Conservation (phyloP, 768 basidiomycete species). For the Leucosporidium yakuticum region DNA sequence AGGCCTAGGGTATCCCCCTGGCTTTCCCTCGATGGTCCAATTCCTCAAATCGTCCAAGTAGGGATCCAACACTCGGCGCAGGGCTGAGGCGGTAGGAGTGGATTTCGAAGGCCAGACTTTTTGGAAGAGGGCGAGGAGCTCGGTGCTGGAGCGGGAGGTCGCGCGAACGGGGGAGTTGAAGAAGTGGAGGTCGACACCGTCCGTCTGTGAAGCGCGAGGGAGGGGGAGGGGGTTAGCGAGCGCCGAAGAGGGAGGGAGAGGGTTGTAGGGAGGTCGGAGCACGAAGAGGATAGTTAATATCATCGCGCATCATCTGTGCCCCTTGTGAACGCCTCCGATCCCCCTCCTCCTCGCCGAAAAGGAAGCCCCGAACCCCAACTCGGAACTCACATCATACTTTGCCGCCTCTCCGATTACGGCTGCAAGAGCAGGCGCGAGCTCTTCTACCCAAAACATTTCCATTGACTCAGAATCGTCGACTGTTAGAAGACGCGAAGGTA, state of each 20-base stretch:
- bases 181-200: slow-evolving; percentile 27
- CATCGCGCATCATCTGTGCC: too few relatives aligned
- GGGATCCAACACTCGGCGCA: slow-evolving; percentile 31
- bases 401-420: neutral
- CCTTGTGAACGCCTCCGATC: too few relatives aligned
- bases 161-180: slow-evolving; percentile 24
- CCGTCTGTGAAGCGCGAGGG: neutral
- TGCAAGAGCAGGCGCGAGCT: neutral
- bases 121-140: slow-evolving; percentile 28
- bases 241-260: too few relatives aligned
- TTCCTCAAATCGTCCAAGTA: slow-evolving; percentile 14
- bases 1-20: neutral
- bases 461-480: neutral
- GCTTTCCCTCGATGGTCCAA: slow-evolving; percentile 16
- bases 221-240: neutral
- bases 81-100: slow-evolving; percentile 29
- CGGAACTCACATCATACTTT: too few relatives aligned
- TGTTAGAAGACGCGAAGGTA: neutral
- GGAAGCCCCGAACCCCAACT: neutral
- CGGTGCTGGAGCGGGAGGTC: slow-evolving; percentile 8
- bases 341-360: too few relatives aligned
- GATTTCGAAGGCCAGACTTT: slow-evolving; percentile 26
- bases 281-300: too few relatives aligned
- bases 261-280: neutral
- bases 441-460: slow-evolving; percentile 1